Evolutionary conservation across 257 asterid genomes (phyloP), one percentile per base, ranked within the genome.

Genomic region (Fraxinus cuspidata): DNA sequence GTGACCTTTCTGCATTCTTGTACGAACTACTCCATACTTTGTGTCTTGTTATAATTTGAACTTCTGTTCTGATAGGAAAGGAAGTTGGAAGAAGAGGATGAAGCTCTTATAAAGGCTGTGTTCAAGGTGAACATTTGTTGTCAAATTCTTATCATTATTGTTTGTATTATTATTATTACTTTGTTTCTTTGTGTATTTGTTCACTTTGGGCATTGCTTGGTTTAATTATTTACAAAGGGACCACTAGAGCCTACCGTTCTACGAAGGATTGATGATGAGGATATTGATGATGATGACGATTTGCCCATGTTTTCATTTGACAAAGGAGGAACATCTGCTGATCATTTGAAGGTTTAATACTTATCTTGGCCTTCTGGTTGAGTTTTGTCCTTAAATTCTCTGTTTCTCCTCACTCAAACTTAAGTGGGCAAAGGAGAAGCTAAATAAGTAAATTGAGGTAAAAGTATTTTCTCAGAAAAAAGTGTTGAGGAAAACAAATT

Each of bases 21-120:
- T 58, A 1, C 66, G 42, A 38, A 38, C 19, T 74, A 58, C 19
- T 2, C 3, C 18, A 8, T 23, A 69, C 40, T 13, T 34, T 58
- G 6, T 42, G 66, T 40, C 72, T 6, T 67, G 21, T 68, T 34
- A 37, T 66, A 68, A 42, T 16, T 10, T 29, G 31, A 31, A 71
- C 63, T 34, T 68, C 47, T 72, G 13, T 81, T 77, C 64, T 70
- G 35, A 72, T 78, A 92, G 97, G 93, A 88, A 78, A 85, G 83
- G 77, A 85, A 79, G 81, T 35, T 88, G 82, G 88, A 84, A 83
- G 96, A 90, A 83, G 92, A 90, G 44, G 97, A 94, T 42, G 98
- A 94, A 86, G 95, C 95, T 73, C 89, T 84, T 11, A 89, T 90
- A 80, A 87, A 84, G 85, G 78, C 88, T n/a, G 56, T 90, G 64